Base-by-base conservation (phyloP, 2,329 filamentous ascomycete species). In the Trichoderma atroviride region DNA sequence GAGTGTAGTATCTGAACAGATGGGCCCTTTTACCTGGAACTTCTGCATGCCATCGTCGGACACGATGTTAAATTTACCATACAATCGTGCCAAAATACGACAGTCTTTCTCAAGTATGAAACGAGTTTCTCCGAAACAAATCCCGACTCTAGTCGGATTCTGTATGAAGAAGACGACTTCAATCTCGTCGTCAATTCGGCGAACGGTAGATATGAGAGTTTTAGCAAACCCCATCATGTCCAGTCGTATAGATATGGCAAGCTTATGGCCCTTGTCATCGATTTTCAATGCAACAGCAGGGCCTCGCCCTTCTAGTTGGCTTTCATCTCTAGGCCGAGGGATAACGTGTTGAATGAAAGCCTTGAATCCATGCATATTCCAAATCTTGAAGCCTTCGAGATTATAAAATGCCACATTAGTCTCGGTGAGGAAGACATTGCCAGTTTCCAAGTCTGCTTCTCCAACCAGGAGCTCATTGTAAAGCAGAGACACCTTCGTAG, bases 341-440 rank as follows among this genome's bases (percentile, higher is more conserved):
- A 77, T 76, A 35, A 79, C 72, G 58, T 75, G 76, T 29, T 74
- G 75, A 66, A 80, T 71, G 63, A 78, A 78, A n/a, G 74, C 72
- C 56, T 71, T 74, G 58, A 76, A 81, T 29, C 69, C 72, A 19
- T 65, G 58, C 71, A 74, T 73, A 69, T 81, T 72, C 24, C 72
- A 60, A 57, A 81, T 78, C 29, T 72, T 60, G 52, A n/a, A n/a
- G n/a, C n/a, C n/a, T n/a, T n/a, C n/a, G n/a, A n/a, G n/a, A n/a
- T n/a, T n/a, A n/a, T n/a, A n/a, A n/a, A n/a, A n/a, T n/a, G n/a
- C n/a, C n/a, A n/a, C n/a, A n/a, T n/a, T n/a, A n/a, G n/a, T n/a
- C n/a, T n/a, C n/a, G n/a, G n/a, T n/a, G n/a, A n/a, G n/a, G n/a
- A n/a, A n/a, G n/a, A n/a, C n/a, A n/a, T n/a, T n/a, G n/a, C n/a